phyloP scores from a whole-genome alignment of 345 rosid species.

The Xanthoceras sorbifolium region DNA sequence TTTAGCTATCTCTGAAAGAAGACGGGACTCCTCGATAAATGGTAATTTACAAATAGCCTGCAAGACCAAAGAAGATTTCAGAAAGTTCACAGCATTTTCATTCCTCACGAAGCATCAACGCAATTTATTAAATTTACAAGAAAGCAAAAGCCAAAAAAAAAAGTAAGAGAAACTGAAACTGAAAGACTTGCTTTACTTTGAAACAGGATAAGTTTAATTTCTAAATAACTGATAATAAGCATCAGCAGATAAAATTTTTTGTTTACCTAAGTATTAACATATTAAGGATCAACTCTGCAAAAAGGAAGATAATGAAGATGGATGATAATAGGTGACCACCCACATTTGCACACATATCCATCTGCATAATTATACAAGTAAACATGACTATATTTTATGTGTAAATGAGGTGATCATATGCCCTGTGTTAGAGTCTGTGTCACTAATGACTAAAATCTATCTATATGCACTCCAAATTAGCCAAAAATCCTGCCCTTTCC shows the following conservation, averaged over 20 bases:
- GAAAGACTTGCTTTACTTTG: not conserved
- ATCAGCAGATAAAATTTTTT: not conserved
- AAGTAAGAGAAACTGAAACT: not conserved
- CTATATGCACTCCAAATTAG: not conserved
- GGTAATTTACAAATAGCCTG: slow-evolving; percentile 36
- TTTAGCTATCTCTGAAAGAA: slow-evolving; percentile 32
- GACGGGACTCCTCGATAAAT: slow-evolving; percentile 39
- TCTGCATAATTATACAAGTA: not conserved
- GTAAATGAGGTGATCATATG: not conserved
- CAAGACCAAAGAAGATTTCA: not conserved
- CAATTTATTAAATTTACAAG: not conserved
- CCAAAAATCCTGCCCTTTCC: too few species aligned
- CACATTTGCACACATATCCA: not conserved
- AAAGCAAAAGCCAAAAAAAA: not conserved
- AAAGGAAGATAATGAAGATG: not conserved
- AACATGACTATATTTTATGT: not conserved
- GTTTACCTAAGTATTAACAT: not conserved
- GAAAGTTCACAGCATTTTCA: not conserved
- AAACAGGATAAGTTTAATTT: not conserved
- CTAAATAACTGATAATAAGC: not conserved
- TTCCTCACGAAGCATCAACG: not conserved
- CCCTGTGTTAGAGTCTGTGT: not conserved
- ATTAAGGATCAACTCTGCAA: not conserved
- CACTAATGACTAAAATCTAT: not conserved
- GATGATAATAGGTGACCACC: not conserved